A percentile compares a stretch with the other conserved stretches of the same genome.
phyloP scores from a whole-genome alignment of 2,329 filamentous ascomycete genomes.

The Colletotrichum scovillei region DNA sequence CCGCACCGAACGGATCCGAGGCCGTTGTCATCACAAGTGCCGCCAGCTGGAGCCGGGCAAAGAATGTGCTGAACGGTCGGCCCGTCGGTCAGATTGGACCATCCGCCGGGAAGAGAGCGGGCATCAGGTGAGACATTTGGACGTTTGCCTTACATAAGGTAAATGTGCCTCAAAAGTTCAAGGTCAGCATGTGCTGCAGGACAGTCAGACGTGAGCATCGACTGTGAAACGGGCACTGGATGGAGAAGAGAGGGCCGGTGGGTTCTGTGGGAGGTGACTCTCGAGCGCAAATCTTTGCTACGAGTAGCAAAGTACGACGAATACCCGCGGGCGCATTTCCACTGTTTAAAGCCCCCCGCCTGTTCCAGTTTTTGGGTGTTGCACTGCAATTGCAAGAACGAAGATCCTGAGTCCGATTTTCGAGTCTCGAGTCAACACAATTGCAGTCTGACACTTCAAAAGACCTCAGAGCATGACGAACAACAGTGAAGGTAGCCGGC shows the following conservation, averaged over 20 bases:
- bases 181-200: neutral
- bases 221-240: conserved; percentile 24
- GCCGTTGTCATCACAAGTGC: neutral
- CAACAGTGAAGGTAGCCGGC: conserved; percentile 2
- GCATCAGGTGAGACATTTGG: neutral
- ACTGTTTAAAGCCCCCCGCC: conserved; percentile 3
- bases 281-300: conserved; percentile 6
- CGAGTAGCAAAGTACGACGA: neutral
- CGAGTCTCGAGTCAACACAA: neutral
- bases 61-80: neutral
- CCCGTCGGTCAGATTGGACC: conserved; percentile 29
- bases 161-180: neutral
- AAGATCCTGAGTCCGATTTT: neutral
- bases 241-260: conserved; percentile 18
- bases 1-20: conserved; percentile 15
- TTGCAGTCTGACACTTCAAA: neutral
- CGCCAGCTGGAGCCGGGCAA: conserved; percentile 10
- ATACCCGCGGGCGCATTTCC: neutral
- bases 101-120: neutral
- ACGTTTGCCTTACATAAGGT: neutral
- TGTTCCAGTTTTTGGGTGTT: neutral
- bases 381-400: neutral
- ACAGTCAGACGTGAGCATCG: neutral
- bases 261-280: conserved; percentile 7
- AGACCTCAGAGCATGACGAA: neutral